Conservation (phyloP, 495 filamentous ascomycete genomes). For the Annulohypoxylon stygium region DNA sequence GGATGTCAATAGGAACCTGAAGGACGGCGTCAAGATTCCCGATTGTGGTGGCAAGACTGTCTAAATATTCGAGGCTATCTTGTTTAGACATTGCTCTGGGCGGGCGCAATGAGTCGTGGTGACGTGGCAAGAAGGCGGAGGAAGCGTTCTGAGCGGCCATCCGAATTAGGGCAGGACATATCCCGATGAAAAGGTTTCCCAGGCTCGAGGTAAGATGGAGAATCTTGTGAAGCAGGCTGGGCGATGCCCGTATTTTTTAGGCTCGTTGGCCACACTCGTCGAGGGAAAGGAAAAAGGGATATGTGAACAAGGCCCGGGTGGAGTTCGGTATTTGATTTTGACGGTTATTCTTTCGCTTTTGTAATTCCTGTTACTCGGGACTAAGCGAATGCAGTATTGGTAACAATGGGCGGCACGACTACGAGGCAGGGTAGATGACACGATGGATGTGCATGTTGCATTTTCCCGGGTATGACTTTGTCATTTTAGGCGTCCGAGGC, state of each 20-base stretch:
- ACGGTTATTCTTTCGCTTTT: conserved; percentile 13
- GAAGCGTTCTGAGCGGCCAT: conserved; percentile 1
- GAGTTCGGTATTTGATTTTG: conserved; percentile 1
- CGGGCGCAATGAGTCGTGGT: not conserved
- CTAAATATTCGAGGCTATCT: conserved; percentile 20
- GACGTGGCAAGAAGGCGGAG: not conserved
- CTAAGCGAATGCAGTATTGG: conserved; percentile 20
- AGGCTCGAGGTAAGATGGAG: not conserved
- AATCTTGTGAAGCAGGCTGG: not conserved
- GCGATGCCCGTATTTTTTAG: not conserved
- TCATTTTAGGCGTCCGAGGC: conserved; percentile 13
- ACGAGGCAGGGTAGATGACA: not conserved
- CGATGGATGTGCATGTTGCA: not conserved
- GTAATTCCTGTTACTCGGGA: conserved; percentile 8
- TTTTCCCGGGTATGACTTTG: conserved; percentile 16
- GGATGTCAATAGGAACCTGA: conserved; percentile 87
- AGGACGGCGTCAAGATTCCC: conserved; percentile 86
- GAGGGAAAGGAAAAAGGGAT: not conserved
- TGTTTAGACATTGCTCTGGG: not conserved
- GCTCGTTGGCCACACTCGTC: not conserved
- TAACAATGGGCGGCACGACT: conserved; percentile 32
- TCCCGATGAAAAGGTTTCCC: not conserved
- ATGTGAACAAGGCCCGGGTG: not conserved
- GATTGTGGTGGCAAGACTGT: conserved; percentile 85
- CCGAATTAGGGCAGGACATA: not conserved